Conservation (phyloP, 2,329 filamentous ascomycete species). For the Phaeophleospora eucalypticola region DNA sequence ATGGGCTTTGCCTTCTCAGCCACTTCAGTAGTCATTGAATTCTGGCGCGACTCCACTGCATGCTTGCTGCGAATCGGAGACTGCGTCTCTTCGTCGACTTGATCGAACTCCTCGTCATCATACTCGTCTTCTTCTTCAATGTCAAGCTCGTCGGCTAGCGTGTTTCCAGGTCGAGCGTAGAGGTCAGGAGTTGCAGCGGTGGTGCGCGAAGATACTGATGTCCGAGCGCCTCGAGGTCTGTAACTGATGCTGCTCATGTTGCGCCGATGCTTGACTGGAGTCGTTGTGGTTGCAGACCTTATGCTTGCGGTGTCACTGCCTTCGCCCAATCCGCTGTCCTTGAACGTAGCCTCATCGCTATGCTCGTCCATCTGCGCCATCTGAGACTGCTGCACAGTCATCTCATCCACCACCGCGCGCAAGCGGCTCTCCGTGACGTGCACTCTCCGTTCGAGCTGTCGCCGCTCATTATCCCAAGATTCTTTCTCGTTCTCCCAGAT, state of each 20-base stretch:
- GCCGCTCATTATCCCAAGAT: slow-evolving; percentile 76
- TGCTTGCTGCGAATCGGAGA: slow-evolving; percentile 39
- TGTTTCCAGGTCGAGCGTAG: slow-evolving; percentile 63
- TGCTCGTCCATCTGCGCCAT: slow-evolving; percentile 32
- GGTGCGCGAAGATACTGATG: slow-evolving; percentile 21
- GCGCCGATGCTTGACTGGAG: slow-evolving; percentile 28
- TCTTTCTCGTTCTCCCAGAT: slow-evolving; percentile 83
- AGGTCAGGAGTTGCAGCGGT: slow-evolving; percentile 34
- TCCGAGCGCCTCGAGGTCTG: slow-evolving; percentile 18
- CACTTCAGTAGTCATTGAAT: slow-evolving; percentile 29
- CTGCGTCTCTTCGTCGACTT: slow-evolving; percentile 62
- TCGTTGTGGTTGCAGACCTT: slow-evolving; percentile 39
- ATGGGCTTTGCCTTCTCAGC: slow-evolving; percentile 47
- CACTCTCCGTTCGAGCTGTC: slow-evolving; percentile 75
- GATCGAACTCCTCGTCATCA: slow-evolving; percentile 50
- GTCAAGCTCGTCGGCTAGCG: slow-evolving; percentile 84
- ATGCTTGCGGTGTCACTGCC: slow-evolving; percentile 69
- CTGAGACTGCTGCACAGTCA: slow-evolving; percentile 62
- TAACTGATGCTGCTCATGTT: slow-evolving; percentile 32
- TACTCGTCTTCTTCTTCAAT: slow-evolving; percentile 74
- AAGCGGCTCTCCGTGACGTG: slow-evolving; percentile 87
- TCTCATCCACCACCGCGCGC: slow-evolving; percentile 78
- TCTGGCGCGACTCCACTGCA: slow-evolving; percentile 40
- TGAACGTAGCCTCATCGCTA: slow-evolving; percentile 57
- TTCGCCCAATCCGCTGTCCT: slow-evolving; percentile 54